Evolutionary conservation across 2,329 filamentous ascomycete genomes (phyloP).

Genomic region (Colletotrichum cereale): DNA sequence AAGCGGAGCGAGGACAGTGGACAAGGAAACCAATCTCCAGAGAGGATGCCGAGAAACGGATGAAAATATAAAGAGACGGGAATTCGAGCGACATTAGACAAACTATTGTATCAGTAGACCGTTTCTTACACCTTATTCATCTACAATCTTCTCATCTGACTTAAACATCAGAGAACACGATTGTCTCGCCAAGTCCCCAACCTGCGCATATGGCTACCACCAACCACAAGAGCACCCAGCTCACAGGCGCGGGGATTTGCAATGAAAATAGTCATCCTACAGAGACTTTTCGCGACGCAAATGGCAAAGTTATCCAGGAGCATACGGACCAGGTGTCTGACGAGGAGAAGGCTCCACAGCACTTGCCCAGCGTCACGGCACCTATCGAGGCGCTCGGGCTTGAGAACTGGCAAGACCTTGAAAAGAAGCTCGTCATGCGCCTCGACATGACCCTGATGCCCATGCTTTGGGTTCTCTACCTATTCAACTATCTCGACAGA

Average conservation of each 20-base stretch:
- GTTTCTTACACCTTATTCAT: not conserved
- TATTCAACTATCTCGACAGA: conserved; percentile 46
- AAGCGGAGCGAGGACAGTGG: not conserved
- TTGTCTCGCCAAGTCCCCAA: not conserved
- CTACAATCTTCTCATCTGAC: not conserved
- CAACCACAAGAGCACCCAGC: not conserved
- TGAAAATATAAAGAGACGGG: not conserved
- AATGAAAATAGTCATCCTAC: accelerated
- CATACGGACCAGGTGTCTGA: not conserved
- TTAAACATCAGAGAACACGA: not conserved
- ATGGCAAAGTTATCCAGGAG: not conserved
- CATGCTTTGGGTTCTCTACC: conserved; percentile 44
- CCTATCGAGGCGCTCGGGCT: not conserved
- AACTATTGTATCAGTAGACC: accelerated
- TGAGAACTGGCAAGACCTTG: not conserved
- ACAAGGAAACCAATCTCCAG: too few species aligned
- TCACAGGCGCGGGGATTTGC: not conserved
- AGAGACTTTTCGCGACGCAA: not conserved
- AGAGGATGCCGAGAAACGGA: not conserved
- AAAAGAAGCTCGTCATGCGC: conserved; percentile 39
- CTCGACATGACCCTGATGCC: conserved; percentile 46
- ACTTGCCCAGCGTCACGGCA: not conserved
- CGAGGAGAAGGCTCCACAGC: not conserved
- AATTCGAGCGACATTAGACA: not conserved
- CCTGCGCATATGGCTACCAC: not conserved